phyloP scores from a whole-genome alignment of 1,284 basidiomycete species.

The Spongispora temasekensis region DNA sequence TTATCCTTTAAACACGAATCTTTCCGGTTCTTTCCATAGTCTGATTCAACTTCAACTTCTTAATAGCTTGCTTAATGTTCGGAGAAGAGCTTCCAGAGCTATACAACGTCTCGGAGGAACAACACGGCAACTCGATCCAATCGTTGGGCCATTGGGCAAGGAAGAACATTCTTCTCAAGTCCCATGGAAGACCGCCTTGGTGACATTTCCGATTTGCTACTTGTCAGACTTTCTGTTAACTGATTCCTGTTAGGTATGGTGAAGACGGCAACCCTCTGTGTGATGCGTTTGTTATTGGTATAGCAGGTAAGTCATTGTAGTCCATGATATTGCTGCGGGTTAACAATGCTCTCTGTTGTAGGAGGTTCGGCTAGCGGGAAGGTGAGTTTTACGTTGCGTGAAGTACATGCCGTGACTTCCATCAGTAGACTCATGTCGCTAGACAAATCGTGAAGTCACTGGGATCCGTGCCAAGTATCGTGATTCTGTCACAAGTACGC shows the following conservation, averaged over 20 bases:
- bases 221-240: slow-evolving; percentile 11
- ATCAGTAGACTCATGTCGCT: slow-evolving; percentile 83
- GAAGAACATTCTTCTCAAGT: slow-evolving; percentile 83
- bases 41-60: slow-evolving; percentile 3
- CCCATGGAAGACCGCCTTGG: slow-evolving; percentile 84
- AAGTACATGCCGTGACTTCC: slow-evolving; percentile 12
- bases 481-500: slow-evolving; percentile 82
- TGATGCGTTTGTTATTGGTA: slow-evolving; percentile 90
- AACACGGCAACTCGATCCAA: slow-evolving; percentile 17
- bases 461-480: slow-evolving; percentile 83
- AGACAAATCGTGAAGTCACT: slow-evolving; percentile 81
- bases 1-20: no score
- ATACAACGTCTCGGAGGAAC: slow-evolving; percentile 21
- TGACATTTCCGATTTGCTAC: slow-evolving; percentile 33
- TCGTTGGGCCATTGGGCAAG: slow-evolving; percentile 22
- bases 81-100: slow-evolving; percentile 31
- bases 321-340: no score
- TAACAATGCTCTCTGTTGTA: slow-evolving; percentile 29
- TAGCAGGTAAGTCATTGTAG: slow-evolving; percentile 75
- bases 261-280: slow-evolving; percentile 68
- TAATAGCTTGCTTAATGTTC: slow-evolving; percentile 19
- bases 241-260: slow-evolving; percentile 58
- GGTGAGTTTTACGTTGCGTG: slow-evolving; percentile 45
- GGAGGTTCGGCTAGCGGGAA: slow-evolving; percentile 94
- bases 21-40: not conserved